Evolutionary conservation across 164 flowering plant genomes (phyloP).

Genomic region (Nelumbo lutea): DNA sequence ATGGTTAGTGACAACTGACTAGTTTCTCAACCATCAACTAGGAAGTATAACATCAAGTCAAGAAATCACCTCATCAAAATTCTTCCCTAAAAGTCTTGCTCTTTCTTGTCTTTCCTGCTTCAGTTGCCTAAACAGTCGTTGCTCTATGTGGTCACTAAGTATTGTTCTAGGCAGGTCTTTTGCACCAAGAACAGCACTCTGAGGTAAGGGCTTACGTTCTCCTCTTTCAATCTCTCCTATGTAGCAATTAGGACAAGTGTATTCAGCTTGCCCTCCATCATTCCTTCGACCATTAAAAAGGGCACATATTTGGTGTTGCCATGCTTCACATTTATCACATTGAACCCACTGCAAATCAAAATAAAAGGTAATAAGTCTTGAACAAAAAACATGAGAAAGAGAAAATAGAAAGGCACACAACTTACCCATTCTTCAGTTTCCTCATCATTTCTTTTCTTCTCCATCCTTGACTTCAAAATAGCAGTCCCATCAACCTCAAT

Average conservation of each 20-base stretch:
- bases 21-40: too few relatives aligned
- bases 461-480: slow-evolving; percentile 28
- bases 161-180: slow-evolving; percentile 44
- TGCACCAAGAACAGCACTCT: slow-evolving; percentile 28
- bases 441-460: slow-evolving; percentile 29
- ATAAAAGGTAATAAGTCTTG: background rate
- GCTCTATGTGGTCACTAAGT: slow-evolving; percentile 61
- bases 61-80: slow-evolving; percentile 34
- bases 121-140: slow-evolving; percentile 35
- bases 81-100: slow-evolving; percentile 27
- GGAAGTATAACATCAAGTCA: background rate
- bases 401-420: background rate
- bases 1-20: too few relatives aligned
- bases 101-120: slow-evolving; percentile 39
- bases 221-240: slow-evolving; percentile 31
- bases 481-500: slow-evolving; percentile 19
- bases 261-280: slow-evolving; percentile 31
- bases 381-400: background rate
- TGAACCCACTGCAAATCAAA: slow-evolving; percentile 51
- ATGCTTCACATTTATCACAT: slow-evolving; percentile 46
- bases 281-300: slow-evolving; percentile 40
- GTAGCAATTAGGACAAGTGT: slow-evolving; percentile 49
- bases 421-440: slow-evolving; percentile 43
- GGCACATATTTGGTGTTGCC: slow-evolving; percentile 71
- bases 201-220: slow-evolving; percentile 15